These are phyloP conservation scores for Blastocladiella emersonii DNA, from an alignment of 371 early-diverging fungal species.

Conservation along the genomic window DNA sequence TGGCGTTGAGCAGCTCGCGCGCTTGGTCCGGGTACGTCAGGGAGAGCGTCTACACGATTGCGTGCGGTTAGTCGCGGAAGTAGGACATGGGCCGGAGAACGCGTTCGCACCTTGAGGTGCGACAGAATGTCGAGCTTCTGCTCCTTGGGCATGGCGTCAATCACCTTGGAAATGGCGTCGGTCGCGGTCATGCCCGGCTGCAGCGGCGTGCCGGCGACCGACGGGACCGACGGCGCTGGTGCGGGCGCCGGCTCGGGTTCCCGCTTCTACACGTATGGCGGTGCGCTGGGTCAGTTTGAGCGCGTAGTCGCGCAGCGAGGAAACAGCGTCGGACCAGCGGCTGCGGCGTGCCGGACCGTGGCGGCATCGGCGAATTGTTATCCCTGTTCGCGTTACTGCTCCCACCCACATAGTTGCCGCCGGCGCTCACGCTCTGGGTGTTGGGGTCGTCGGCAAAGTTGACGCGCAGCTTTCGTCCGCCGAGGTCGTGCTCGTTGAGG, in stretches of 20 bases:
- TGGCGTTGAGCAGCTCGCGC: constrained; percentile 44
- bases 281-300: no score
- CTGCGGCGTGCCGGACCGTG: no score
- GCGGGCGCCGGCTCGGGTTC: neutral
- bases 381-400: no score
- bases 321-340: no score
- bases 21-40: constrained; percentile 52
- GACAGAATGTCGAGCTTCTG: constrained; percentile 58
- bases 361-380: no score
- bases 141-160: constrained; percentile 50
- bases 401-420: no score
- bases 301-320: no score
- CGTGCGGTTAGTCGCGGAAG: no score
- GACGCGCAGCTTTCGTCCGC: constrained; percentile 64
- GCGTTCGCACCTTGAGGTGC: constrained; percentile 50
- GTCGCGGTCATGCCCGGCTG: neutral
- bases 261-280: neutral
- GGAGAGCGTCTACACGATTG: constrained; percentile 14
- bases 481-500: constrained; percentile 65
- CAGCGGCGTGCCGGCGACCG: neutral
- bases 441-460: constrained; percentile 65
- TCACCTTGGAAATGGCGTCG: neutral
- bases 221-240: neutral
- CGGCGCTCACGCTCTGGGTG: no score
- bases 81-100: no score